Evolutionary conservation across 208 protist genomes (phyloP).

Genomic region (Leishmania major): DNA sequence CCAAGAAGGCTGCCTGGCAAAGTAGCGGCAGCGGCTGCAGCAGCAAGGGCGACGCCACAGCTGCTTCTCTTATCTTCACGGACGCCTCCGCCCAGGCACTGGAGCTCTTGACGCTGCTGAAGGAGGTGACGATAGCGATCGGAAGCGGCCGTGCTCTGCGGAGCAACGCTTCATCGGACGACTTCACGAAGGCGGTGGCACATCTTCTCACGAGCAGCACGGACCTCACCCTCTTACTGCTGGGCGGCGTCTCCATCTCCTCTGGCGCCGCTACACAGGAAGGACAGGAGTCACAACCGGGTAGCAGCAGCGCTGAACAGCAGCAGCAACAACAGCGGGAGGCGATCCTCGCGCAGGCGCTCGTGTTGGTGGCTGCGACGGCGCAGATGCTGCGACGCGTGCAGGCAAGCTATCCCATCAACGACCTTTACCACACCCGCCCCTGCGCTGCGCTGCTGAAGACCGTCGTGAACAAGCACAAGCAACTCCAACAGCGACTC

Average conservation of each 20-base stretch:
- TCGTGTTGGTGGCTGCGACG: slow-evolving; percentile 41
- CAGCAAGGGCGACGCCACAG: neutral
- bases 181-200: slow-evolving; percentile 53
- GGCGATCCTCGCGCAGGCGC: slow-evolving; percentile 32
- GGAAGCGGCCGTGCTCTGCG: slow-evolving; percentile 25
- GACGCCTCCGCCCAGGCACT: slow-evolving; percentile 10
- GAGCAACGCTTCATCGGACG: slow-evolving; percentile 31
- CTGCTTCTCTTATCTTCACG: slow-evolving; percentile 1
- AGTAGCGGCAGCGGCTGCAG: neutral
- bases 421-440: slow-evolving; percentile 35
- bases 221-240: slow-evolving; percentile 25
- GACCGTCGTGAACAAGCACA: slow-evolving; percentile 47
- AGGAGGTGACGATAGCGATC: slow-evolving; percentile 37
- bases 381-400: slow-evolving; percentile 50
- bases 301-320: neutral
- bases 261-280: neutral
- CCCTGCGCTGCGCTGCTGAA: slow-evolving; percentile 53
- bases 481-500: slow-evolving; percentile 27
- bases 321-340: slow-evolving; percentile 8
- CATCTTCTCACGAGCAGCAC: slow-evolving; percentile 42
- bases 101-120: slow-evolving; percentile 39
- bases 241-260: neutral
- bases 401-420: slow-evolving; percentile 30
- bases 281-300: neutral
- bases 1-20: neutral